Percentiles rank a stretch among this genome's conserved stretches.
Conservation (phyloP, 2,329 filamentous ascomycete species). For the Penicillium digitatum region DNA sequence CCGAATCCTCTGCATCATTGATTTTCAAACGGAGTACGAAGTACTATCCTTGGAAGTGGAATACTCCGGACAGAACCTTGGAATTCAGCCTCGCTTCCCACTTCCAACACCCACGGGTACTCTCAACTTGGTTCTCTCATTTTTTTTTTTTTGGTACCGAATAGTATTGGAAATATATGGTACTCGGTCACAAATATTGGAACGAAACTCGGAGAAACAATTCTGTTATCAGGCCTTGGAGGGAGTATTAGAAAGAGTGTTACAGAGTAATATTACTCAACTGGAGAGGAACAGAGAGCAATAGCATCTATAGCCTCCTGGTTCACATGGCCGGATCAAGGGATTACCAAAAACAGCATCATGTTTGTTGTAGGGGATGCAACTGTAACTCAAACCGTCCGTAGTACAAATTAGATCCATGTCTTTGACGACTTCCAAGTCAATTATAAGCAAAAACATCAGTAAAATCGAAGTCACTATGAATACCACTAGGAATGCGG, state of each 20-base stretch:
- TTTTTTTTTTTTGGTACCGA: neutral
- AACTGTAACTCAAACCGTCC: slow-evolving; percentile 1
- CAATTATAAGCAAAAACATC: neutral
- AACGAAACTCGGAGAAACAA: neutral
- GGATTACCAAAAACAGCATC: slow-evolving; percentile 4
- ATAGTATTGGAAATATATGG: neutral
- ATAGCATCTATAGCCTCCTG: no score
- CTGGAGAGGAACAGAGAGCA: neutral
- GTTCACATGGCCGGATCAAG: neutral
- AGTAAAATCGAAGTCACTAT: neutral
- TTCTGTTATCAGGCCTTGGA: neutral
- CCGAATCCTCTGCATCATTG: slow-evolving; percentile 5
- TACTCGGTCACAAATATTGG: neutral
- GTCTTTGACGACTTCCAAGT: no score
- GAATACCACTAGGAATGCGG: slow-evolving; percentile 11
- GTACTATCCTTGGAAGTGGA: neutral
- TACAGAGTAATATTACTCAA: neutral
- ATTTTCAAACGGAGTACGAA: neutral
- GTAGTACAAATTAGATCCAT: neutral
- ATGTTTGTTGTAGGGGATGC: neutral
- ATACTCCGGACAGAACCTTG: neutral
- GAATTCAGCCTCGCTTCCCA: neutral
- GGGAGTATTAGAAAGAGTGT: neutral
- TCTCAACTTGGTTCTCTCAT: neutral
- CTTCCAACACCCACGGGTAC: neutral